phyloP scores from a whole-genome alignment of 2,329 filamentous ascomycete species.

The Magnaporthales sp. region DNA sequence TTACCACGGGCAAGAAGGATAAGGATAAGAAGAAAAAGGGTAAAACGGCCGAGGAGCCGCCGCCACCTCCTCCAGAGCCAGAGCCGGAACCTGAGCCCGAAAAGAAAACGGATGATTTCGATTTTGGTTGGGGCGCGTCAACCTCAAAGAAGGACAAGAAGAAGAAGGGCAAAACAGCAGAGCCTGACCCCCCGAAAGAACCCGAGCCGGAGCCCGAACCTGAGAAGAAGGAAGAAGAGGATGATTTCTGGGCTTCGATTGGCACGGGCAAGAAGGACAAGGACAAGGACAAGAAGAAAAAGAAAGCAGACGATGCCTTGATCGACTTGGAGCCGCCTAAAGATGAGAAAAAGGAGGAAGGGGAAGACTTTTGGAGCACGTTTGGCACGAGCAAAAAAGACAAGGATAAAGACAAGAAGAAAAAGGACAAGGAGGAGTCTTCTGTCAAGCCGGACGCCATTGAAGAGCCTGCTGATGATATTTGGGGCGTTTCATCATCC shows the following conservation, averaged over 20 bases:
- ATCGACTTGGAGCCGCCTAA: slow-evolving; percentile 26
- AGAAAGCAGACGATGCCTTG: slow-evolving; percentile 27
- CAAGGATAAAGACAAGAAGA: slow-evolving; percentile 18
- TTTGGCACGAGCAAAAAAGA: slow-evolving; percentile 17
- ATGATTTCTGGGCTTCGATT: slow-evolving; percentile 11
- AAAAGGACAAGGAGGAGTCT: slow-evolving; percentile 2
- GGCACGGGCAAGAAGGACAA: slow-evolving; percentile 11
- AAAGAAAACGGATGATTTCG: slow-evolving; percentile 6
- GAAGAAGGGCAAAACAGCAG: slow-evolving; percentile 17
- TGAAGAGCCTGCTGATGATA: slow-evolving; percentile 11
- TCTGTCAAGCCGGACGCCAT: slow-evolving; percentile 7
- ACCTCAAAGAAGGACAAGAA: slow-evolving; percentile 16
- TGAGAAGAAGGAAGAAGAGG: slow-evolving; percentile 11
- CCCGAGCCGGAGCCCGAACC: slow-evolving; percentile 14
- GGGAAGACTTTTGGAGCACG: slow-evolving; percentile 21
- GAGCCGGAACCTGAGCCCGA: slow-evolving; percentile 11
- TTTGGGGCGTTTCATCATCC: slow-evolving; percentile 2
- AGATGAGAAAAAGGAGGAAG: slow-evolving; percentile 17
- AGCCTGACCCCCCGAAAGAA: too few species aligned
- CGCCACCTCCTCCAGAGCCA: slow-evolving; percentile 7
- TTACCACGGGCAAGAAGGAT: slow-evolving; percentile 11
- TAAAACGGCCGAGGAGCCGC: slow-evolving; percentile 21
- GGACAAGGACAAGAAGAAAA: slow-evolving; percentile 5
- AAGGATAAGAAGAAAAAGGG: slow-evolving; percentile 12
- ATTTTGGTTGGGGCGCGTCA: slow-evolving; percentile 7